Evolutionary conservation across 2,329 filamentous ascomycete genomes (phyloP), one percentile per base, ranked within the genome.

Genomic region (Incumbomyces delicatus): DNA sequence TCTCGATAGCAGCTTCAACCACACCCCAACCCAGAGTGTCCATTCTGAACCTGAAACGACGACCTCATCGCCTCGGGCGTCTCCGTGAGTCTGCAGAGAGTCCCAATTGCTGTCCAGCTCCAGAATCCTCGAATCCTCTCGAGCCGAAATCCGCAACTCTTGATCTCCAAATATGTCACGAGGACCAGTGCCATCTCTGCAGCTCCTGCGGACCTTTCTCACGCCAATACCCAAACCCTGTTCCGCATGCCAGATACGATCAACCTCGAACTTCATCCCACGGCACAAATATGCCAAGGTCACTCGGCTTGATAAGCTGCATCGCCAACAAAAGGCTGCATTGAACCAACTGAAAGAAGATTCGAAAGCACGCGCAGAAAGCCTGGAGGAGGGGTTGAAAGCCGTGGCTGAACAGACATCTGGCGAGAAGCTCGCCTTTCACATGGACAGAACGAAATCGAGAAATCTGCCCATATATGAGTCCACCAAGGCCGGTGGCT

Each of bases 401-500:
- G 10, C 42, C 8, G 12, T 58, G 41, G 50, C 57, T 20, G 47
- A 61, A 61, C 44, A 42, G 11, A 33, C 49, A 52, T 55, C n/a
- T 57, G 56, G 49, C 14, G 44, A 66, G 65, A 46, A 66, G 41
- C 63, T 78, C 27, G 75, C 78, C 10, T 95, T 88, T 70, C 75
- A 81, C 58, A 75, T 96, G 53, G 72, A 72, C 43, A 82, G 87
- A 51, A 90, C 87, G 2, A 68, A 73, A 1, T 81, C 77, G 32
- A 77, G 80, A 40, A 79, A 87, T 54, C 70, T 92, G 2, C 80
- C 87, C 18, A 76, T 96, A 37, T 98, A 96, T 68, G 72, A 80
- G 13, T 72, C 80, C 54, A 71, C 68, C 53, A 89, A 86, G 69
- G 74, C 79, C 11, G 87, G 87, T 44, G 86, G 87, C 12, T 92